Evolutionary conservation across 192 early-diverging fungal species (phyloP), one percentile per base, ranked within the genome.

Genomic region (Coemansia sp.): DNA sequence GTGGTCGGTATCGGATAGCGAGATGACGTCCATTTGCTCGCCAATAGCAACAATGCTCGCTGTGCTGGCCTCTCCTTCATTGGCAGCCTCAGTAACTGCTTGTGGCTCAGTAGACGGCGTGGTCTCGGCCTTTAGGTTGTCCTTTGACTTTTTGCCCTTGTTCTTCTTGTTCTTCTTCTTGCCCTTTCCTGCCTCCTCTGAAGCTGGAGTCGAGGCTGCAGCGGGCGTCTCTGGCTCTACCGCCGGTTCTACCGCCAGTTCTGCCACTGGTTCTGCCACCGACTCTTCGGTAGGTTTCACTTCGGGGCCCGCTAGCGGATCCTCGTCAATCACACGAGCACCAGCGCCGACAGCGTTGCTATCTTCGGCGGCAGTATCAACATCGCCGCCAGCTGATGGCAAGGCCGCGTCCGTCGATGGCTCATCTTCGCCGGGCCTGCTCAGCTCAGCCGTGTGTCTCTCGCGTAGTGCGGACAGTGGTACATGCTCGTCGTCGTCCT

Each of bases 1-100:
- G n/a, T 53, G 33, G 2, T 80, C 74, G 41, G 64, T 68, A 33
- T 80, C 75, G 1, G 78, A 68, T n/a, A 82, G 68, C 46, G 78
- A 80, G 10, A 86, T 79, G 33, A 84, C 80, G 18, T 88, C 88
- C 68, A 88, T 85, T 22, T 73, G 64, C 46, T 82, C 74, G 13
- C 79, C 74, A 16, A 87, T 75, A 20, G 73, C 75, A 1, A 76
- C 62, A 41, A 79, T 73, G 20, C 69, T 76, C 27, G 73, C 31
- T 5, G 66, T 58, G 55, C 69, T 63, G 5, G 55, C 71, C 10
- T 40, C 67, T 7, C 62, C 65, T 27, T 78, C 62, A 3, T 40
- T 64, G 9, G 57, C n/a, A 27, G 39, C 50, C 27, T 70, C 46
- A 7, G 39, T 36, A 2, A 47, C 66, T 16, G 44, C 49, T 29